Percentiles rank a stretch among this genome's conserved stretches.
phyloP scores from a whole-genome alignment of 805 yeast genomes.

The Kregervanrija fluxuum region DNA sequence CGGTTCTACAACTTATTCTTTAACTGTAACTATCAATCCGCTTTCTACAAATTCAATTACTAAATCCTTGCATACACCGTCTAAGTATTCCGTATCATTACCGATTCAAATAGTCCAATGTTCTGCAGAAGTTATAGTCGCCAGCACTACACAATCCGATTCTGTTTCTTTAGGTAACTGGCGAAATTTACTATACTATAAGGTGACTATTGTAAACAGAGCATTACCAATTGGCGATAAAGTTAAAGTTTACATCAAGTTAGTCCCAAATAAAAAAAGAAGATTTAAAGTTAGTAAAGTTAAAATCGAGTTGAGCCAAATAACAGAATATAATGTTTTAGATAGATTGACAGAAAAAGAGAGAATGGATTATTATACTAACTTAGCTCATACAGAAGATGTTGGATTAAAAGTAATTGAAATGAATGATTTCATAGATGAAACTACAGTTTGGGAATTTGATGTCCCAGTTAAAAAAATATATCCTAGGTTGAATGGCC shows the following conservation, averaged over 20 bases:
- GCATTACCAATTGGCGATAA: slow-evolving; percentile 13
- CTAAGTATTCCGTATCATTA: background rate
- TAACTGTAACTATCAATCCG: slow-evolving; percentile 11
- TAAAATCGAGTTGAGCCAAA: slow-evolving; percentile 19
- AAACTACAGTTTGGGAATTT: slow-evolving; percentile 3
- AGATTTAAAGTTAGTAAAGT: slow-evolving; percentile 17
- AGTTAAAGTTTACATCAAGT: slow-evolving; percentile 12
- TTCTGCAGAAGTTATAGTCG: background rate
- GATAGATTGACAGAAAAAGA: background rate
- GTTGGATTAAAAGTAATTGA: slow-evolving; percentile 10
- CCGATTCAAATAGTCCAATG: slow-evolving; percentile 13
- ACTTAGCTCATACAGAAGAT: slow-evolving; percentile 11
- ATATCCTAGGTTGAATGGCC: background rate
- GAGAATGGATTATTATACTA: slow-evolving; percentile 1
- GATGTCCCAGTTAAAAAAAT: slow-evolving; percentile 5
- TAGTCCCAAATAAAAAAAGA: slow-evolving; percentile 18
- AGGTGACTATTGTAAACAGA: slow-evolving; percentile 15
- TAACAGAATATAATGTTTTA: slow-evolving; percentile 11
- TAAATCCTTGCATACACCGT: slow-evolving; percentile 5
- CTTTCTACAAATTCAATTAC: slow-evolving; percentile 11
- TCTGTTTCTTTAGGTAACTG: slow-evolving; percentile 24
- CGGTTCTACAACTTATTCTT: slow-evolving; percentile 15
- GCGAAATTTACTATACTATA: slow-evolving; percentile 24
- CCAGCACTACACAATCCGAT: slow-evolving; percentile 2
- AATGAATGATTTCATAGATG: slow-evolving; percentile 2